Percentiles rank a stretch among this genome's conserved stretches.
phyloP scores from a whole-genome alignment of 148 eudicot genomes.

The Camellia japonica region DNA sequence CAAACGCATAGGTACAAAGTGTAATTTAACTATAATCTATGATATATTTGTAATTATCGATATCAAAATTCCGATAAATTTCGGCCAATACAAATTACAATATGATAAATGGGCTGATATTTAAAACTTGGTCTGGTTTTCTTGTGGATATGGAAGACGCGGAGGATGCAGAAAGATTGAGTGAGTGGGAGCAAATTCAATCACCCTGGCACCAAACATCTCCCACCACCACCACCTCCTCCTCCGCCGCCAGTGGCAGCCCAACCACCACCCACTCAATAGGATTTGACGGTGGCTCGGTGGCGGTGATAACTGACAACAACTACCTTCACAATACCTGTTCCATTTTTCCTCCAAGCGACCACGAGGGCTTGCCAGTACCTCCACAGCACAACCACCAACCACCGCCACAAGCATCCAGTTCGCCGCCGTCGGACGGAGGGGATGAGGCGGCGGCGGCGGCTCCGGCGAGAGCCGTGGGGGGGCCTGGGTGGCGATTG shows the following conservation, averaged over 20 bases:
- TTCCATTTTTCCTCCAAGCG: conserved; percentile 37
- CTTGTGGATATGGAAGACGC: conserved; percentile 6
- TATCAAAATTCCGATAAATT: too few relatives aligned
- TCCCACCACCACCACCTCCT: neutral
- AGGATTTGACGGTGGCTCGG: neutral
- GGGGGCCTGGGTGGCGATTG: conserved; percentile 18
- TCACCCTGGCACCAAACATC: conserved; percentile 19
- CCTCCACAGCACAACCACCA: conserved; percentile 12
- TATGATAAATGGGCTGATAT: too few relatives aligned
- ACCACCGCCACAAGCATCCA: neutral
- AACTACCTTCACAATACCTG: conserved; percentile 16
- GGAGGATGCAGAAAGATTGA: conserved; percentile 15
- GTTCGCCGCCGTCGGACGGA: neutral
- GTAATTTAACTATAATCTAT: too few relatives aligned
- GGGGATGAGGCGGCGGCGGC: neutral
- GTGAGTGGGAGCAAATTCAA: conserved; percentile 44
- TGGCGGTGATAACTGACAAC: conserved; percentile 21
- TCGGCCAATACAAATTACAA: too few relatives aligned
- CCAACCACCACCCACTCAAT: neutral
- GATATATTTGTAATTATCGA: too few relatives aligned
- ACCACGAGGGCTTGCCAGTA: conserved; percentile 43
- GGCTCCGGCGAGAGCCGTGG: neutral
- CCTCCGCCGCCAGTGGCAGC: neutral
- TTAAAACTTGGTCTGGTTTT: too few relatives aligned
- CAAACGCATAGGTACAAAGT: too few relatives aligned